Evolutionary conservation across 192 early-diverging fungal species (phyloP), one percentile per base, ranked within the genome.

Genomic region (Dissophora globulifera): DNA sequence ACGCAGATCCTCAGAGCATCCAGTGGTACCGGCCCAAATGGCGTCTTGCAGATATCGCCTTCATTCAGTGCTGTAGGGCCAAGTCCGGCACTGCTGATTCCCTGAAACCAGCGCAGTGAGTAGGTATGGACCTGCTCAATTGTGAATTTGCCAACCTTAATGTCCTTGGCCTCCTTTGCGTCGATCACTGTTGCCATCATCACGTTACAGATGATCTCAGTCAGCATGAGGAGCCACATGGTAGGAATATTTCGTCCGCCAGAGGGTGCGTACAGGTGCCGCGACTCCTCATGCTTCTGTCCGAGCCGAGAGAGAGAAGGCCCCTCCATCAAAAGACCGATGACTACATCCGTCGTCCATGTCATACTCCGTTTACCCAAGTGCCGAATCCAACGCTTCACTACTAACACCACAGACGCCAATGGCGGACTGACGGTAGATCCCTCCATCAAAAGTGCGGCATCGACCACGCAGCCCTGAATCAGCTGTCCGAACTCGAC

Each of bases 141-240:
- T 2, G 58, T 51, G 16, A 76, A 76, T 51, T 76, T 76, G 58
- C 72, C 62, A 23, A 33, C 4, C 46, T 57, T 76, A 51, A 76
- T 60, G 9, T 76, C 72, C 1, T 67, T 64, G 0, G 20, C 26
- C 16, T 76, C 72, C 26, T 53, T 58, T 1, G 64, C 63, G n/a
- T 76, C 72, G 22, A 76, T 76, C 10, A 64, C 63, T 10, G 56
- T 62, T 1, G 72, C 63, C 72, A 76, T 67, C 62, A 76, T 42
- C 13, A 76, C 63, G n/a, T 60, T 55, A 30, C 72, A 76, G 9
- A 76, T 51, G 30, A 76, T 55, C 43, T 76, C 72, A 1, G 58
- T 67, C 51, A 76, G 12, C 56, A 76, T 53, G 20, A 67, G 58
- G 22, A 76, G 57, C 72, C 72, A 76, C 23, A 62, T 22, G 0